A percentile compares a stretch with the other conserved stretches of the same genome.
Conservation (phyloP, 2,329 filamentous ascomycete genomes). For the Trichoderma atroviride region DNA sequence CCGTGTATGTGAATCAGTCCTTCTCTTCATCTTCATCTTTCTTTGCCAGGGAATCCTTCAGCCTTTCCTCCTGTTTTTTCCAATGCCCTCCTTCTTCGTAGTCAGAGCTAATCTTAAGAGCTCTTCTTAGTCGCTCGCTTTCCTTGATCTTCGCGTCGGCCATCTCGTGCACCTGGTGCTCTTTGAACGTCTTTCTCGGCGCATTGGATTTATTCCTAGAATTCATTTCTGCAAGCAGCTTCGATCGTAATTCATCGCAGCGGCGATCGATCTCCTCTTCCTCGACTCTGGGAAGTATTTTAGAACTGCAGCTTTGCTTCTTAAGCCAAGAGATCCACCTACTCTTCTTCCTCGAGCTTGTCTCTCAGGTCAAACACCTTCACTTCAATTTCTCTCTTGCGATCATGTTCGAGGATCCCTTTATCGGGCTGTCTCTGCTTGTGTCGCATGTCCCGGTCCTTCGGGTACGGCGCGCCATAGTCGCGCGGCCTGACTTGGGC, state of each 20-base stretch:
- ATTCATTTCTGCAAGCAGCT: constrained; percentile 45
- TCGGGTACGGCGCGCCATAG: constrained; percentile 74
- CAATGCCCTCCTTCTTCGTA: constrained; percentile 87
- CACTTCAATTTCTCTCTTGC: constrained; percentile 87
- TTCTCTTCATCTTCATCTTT: constrained; percentile 38
- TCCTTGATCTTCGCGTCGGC: constrained; percentile 96
- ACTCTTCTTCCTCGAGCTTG: constrained; percentile 88
- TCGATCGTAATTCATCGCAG: constrained; percentile 48
- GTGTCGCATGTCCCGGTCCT: constrained; percentile 72
- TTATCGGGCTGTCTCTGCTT: constrained; percentile 83
- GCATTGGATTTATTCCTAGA: constrained; percentile 39
- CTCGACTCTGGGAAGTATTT: constrained; percentile 58
- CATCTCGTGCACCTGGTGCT: constrained; percentile 93
- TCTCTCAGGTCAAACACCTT: constrained; percentile 91
- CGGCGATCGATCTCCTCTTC: constrained; percentile 87
- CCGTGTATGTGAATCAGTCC: constrained; percentile 23
- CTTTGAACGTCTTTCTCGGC: constrained; percentile 67
- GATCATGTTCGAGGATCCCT: constrained; percentile 91
- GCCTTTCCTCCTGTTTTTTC: constrained; percentile 77
- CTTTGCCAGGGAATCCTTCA: constrained; percentile 49
- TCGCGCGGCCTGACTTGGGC: constrained; percentile 87
- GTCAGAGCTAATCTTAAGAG: constrained; percentile 82
- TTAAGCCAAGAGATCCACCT: constrained; percentile 34
- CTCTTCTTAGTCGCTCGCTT: constrained; percentile 83
- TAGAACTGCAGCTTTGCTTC: constrained; percentile 23